Base-by-base conservation (phyloP, 805 yeast genomes). In the Debaryomyces castellii region DNA sequence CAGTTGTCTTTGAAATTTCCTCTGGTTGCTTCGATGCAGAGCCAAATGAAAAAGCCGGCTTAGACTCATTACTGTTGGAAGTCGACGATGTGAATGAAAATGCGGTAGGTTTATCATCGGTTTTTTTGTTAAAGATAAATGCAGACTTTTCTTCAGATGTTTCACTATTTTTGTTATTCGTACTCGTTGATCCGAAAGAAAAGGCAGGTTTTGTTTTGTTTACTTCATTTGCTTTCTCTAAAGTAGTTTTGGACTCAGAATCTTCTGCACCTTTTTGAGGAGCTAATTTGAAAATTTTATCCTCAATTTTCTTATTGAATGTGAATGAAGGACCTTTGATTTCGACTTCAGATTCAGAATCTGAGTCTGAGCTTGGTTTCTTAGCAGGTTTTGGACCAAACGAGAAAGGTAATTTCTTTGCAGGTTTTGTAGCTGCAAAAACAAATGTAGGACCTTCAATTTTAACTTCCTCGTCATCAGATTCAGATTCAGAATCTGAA, bases 271-370 rank as follows among this genome's bases (percentile, higher is more conserved):
- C 20, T 2, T 18, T 35, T 20, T 18, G 14, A 20, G 38, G 38
- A 8, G 24, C 24, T n/a, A 32, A 50, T 42, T 59, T 57, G 50
- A 71, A 71, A 9, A 69, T 67, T 18, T 54, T 56, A 46, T 71
- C 76, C 35, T 59, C 54, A 16, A 70, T 69, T 9, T 62, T 55
- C 47, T 71, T 71, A 48, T 61, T 62, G 53, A 72, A 71, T 3
- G 60, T 75, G 60, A 88, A 88, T 11, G 73, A 64, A 17, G 96
- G 95, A 1, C 95, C 95, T 62, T 87, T 80, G 23, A 85, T 77
- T 58, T 82, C 84, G 21, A 83, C 64, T 30, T 82, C 87, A 17
- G 82, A 81, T 27, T 82, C 87, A 0, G 80, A 73, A 38, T 79
- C 83, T 1, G 77, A 68, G 43, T 76, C 82, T 3, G 76, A 68